Conservation (phyloP, 495 filamentous ascomycete genomes). For the Lasiosphaeria ovina region DNA sequence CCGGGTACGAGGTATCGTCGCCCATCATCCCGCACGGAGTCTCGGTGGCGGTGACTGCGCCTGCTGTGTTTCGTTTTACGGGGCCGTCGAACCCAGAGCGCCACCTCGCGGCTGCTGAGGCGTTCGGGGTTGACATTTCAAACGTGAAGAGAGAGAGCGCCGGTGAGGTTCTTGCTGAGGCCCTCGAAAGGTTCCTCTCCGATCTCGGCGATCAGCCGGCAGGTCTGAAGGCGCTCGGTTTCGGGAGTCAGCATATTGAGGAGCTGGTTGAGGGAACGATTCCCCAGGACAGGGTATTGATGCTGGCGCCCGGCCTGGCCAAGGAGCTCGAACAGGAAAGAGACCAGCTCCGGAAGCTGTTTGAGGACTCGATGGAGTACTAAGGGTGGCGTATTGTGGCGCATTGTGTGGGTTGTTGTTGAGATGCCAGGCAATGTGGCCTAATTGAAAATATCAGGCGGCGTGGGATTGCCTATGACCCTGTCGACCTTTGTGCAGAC, state of each 20-base stretch:
- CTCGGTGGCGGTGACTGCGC: constrained; percentile 89
- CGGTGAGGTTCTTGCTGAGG: constrained; percentile 81
- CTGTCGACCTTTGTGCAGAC: too few species aligned
- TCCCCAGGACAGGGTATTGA: constrained; percentile 84
- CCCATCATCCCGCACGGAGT: constrained; percentile 96
- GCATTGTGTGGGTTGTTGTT: neutral
- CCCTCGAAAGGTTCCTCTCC: constrained; percentile 72
- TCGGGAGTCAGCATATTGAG: constrained; percentile 69
- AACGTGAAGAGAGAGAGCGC: constrained; percentile 84
- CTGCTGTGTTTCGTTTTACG: constrained; percentile 91
- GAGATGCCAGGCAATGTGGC: neutral
- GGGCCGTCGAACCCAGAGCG: constrained; percentile 86
- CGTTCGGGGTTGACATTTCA: constrained; percentile 84
- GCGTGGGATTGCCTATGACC: too few species aligned
- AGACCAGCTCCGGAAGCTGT: constrained; percentile 49
- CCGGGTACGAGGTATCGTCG: constrained; percentile 69
- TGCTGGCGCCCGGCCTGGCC: constrained; percentile 81
- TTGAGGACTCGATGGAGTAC: constrained; percentile 50
- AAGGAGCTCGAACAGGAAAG: constrained; percentile 64
- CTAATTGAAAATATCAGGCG: too few species aligned
- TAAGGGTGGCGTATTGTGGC: constrained; percentile 13
- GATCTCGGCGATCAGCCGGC: constrained; percentile 86
- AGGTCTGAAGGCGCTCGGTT: constrained; percentile 81
- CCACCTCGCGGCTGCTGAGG: constrained; percentile 84
- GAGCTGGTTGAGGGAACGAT: constrained; percentile 89